phyloP scores from a whole-genome alignment of 106 monocot species.

The Posidonia australis region DNA sequence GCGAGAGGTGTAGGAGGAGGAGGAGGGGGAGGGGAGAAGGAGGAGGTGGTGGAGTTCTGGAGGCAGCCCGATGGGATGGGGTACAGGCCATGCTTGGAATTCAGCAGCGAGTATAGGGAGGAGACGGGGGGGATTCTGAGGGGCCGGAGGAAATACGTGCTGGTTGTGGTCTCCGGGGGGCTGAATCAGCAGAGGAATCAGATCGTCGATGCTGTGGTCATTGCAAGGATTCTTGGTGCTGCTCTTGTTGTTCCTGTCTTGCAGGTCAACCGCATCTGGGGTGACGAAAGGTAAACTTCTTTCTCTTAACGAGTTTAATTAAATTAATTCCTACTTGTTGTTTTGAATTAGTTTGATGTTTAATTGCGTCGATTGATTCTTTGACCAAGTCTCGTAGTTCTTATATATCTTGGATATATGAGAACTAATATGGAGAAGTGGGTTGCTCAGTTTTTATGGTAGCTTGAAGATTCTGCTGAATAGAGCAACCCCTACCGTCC shows the following conservation, averaged over 20 bases:
- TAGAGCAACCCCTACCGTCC: too few relatives aligned
- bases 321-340: too few relatives aligned
- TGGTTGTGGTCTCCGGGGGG: slow-evolving; percentile 44
- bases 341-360: too few relatives aligned
- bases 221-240: slow-evolving; percentile 38
- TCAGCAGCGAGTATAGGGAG: slow-evolving; percentile 18
- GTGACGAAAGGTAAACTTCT: slow-evolving; percentile 35
- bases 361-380: too few relatives aligned
- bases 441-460: too few relatives aligned
- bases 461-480: too few relatives aligned
- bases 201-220: slow-evolving; percentile 46
- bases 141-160: slow-evolving; percentile 19
- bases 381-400: too few relatives aligned
- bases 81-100: slow-evolving; percentile 25
- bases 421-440: too few relatives aligned
- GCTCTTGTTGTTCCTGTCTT: slow-evolving; percentile 38
- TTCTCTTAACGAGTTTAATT: too few relatives aligned
- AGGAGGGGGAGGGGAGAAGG: too few relatives aligned
- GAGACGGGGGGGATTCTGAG: neutral
- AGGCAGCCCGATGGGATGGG: neutral
- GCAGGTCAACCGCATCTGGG: slow-evolving; percentile 56
- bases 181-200: slow-evolving; percentile 53
- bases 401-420: too few relatives aligned
- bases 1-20: neutral
- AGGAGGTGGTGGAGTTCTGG: slow-evolving; percentile 9